Conservation (phyloP, 2,329 filamentous ascomycete species). For the Verticillium longisporum region DNA sequence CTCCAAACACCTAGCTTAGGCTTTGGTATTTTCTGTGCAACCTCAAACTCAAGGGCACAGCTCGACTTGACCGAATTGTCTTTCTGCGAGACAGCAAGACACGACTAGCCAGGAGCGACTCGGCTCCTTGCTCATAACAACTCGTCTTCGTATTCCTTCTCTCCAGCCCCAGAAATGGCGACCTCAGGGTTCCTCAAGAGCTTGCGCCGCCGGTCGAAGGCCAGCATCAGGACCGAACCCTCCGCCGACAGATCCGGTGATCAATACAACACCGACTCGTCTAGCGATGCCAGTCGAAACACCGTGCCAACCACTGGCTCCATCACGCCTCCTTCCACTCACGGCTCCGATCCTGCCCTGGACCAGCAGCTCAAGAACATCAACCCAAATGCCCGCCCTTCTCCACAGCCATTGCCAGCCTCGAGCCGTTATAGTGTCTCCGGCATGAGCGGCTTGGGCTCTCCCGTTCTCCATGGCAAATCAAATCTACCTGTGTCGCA, state of each 20-base stretch:
- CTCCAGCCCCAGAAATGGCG: background rate
- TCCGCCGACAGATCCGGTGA: constrained; percentile 30
- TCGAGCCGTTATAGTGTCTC: constrained; percentile 57
- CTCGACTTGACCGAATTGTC: background rate
- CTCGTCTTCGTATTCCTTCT: too few species aligned
- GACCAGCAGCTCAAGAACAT: constrained; percentile 53
- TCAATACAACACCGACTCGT: constrained; percentile 35
- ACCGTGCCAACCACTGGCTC: constrained; percentile 62
- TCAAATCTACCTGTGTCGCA: constrained; percentile 60
- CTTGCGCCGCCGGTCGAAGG: constrained; percentile 68
- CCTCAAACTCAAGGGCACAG: background rate
- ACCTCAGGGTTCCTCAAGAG: constrained; percentile 65
- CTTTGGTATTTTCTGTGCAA: background rate
- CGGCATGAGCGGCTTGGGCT: constrained; percentile 55
- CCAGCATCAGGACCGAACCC: constrained; percentile 62
- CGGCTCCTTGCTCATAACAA: background rate
- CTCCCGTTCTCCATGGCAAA: constrained; percentile 47
- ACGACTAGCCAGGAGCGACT: background rate
- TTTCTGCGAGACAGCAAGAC: background rate
- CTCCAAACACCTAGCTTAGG: background rate
- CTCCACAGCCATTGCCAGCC: constrained; percentile 27
- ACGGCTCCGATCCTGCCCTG: constrained; percentile 58
- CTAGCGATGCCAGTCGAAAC: constrained; percentile 54
- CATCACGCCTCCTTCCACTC: constrained; percentile 68
- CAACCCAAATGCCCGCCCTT: constrained; percentile 24